Evolutionary conservation across 192 early-diverging fungal genomes (phyloP).

Genomic region (Coemansia sp.): DNA sequence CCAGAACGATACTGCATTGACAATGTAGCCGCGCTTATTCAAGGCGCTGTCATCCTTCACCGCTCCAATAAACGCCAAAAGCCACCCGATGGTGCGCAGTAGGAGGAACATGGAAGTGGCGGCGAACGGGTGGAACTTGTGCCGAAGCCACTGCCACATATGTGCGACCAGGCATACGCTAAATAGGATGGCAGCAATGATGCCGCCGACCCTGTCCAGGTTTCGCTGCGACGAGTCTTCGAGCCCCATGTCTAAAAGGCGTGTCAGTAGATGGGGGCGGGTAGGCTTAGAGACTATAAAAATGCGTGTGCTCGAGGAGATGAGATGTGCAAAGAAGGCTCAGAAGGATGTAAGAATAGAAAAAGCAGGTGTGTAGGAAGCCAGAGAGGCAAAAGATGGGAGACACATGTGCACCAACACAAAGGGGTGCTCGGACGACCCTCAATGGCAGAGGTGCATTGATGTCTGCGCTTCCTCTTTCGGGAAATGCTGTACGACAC

Average conservation of each 20-base stretch:
- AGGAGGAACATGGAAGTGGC: slow-evolving; percentile 29
- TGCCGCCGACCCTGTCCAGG: slow-evolving; percentile 49
- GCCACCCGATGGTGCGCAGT: slow-evolving; percentile 45
- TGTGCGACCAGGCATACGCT: slow-evolving; percentile 33
- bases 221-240: slow-evolving; percentile 30
- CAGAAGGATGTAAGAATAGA: not conserved
- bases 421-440: not conserved
- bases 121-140: slow-evolving; percentile 33
- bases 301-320: slow-evolving; percentile 3
- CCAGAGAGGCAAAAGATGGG: not conserved
- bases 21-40: slow-evolving; percentile 48
- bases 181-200: slow-evolving; percentile 39
- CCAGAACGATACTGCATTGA: slow-evolving; percentile 44
- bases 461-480: not conserved
- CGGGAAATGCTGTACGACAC: not conserved
- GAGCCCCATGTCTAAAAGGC: slow-evolving; percentile 17
- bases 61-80: slow-evolving; percentile 42
- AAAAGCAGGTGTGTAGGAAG: not conserved
- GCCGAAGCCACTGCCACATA: slow-evolving; percentile 41
- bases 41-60: slow-evolving; percentile 24
- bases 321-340: not conserved
- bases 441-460: not conserved
- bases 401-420: not conserved
- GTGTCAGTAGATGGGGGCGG: not conserved
- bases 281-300: slow-evolving; percentile 3